Base-by-base conservation (phyloP, 2,329 filamentous ascomycete species). In the Lecanicillium sp. region DNA sequence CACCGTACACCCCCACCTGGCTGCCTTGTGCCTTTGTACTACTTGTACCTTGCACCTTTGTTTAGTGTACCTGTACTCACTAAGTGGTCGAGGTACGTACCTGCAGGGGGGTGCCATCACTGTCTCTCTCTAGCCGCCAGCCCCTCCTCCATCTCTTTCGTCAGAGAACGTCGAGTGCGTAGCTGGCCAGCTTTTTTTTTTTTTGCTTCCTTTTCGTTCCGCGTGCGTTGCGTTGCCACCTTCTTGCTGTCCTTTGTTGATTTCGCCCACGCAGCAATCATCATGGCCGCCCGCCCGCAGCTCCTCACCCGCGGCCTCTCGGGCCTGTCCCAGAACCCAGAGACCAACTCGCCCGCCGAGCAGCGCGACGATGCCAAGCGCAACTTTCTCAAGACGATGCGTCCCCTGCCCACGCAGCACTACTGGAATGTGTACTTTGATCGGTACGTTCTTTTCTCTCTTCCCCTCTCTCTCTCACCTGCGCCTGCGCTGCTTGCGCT, bases 281-380 rank as follows among this genome's bases (percentile, higher is more conserved):
- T 37, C 59, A 83, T 83, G 78, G 71, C 79, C 41, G 58, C 69
- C 44, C 73, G 76, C 63, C 78, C 79, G 29, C 69, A 73, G 49
- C 71, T 83, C 62, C 78, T 83, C 61, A 84, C 80, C 36, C 73
- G 77, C 56, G 79, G 78, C 61, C 75, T 87, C 51, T 81, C 84
- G 26, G 70, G 72, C 50, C 74, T 84, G 51, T 77, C 78, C 49
- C 75, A 83, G 62, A 73, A 74, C 63, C 73, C 75, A 56, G 74
- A 78, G 53, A 68, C 77, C 40, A 79, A 78, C 61, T 87, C 86
- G 9, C 85, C 86, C 21, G 84, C 86, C 48, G 80, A 83, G 60
- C 77, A 82, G 65, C 83, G 86, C 59, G 85, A 87, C 65, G 82
- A 85, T 67, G 86, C 86, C 49, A 90, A 90, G 81, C 82, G 86